Percentiles rank a stretch among this genome's conserved stretches.
Evolutionary conservation across 805 yeast genomes (phyloP).

Genomic region (Huiozyma naganishii): DNA sequence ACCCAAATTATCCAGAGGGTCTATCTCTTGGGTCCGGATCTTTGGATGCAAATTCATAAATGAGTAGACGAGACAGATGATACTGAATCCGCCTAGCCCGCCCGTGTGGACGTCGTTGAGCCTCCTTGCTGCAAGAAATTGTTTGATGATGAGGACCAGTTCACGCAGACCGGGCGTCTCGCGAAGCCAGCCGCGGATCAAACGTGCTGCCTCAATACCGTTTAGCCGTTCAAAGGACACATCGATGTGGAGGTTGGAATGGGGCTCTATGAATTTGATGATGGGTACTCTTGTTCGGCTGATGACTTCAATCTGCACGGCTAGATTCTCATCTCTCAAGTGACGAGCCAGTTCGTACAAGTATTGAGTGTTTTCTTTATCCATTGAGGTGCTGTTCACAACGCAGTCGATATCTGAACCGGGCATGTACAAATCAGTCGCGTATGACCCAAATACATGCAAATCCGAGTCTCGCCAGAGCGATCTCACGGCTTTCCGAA

Average conservation of each 20-base stretch:
- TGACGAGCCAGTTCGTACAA: conserved; percentile 65
- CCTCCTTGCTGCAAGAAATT: conserved; percentile 65
- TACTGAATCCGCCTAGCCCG: conserved; percentile 89
- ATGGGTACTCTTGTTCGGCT: conserved; percentile 91
- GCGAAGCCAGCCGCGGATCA: conserved; percentile 63
- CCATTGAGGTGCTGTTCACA: conserved; percentile 50
- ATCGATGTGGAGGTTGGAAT: conserved; percentile 66
- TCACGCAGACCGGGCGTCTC: conserved; percentile 73
- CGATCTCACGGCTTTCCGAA: conserved; percentile 40
- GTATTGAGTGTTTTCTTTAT: conserved; percentile 47
- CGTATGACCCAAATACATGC: conserved; percentile 87
- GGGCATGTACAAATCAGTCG: conserved; percentile 89
- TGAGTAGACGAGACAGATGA: conserved; percentile 77
- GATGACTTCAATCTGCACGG: conserved; percentile 68
- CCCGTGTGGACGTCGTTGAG: conserved; percentile 86
- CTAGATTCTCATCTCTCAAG: conserved; percentile 50
- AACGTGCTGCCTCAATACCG: conserved; percentile 73
- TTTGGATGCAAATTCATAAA: conserved; percentile 75
- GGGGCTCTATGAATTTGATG: conserved; percentile 74
- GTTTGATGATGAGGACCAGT: conserved; percentile 72
- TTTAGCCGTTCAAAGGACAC: conserved; percentile 80
- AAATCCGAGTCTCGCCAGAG: conserved; percentile 74
- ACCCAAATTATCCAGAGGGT: conserved; percentile 69
- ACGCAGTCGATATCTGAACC: conserved; percentile 96
- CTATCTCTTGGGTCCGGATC: conserved; percentile 52